A percentile compares a stretch with the other conserved stretches of the same genome.
phyloP scores from a whole-genome alignment of 345 rosid species.

The Dimocarpus longan region DNA sequence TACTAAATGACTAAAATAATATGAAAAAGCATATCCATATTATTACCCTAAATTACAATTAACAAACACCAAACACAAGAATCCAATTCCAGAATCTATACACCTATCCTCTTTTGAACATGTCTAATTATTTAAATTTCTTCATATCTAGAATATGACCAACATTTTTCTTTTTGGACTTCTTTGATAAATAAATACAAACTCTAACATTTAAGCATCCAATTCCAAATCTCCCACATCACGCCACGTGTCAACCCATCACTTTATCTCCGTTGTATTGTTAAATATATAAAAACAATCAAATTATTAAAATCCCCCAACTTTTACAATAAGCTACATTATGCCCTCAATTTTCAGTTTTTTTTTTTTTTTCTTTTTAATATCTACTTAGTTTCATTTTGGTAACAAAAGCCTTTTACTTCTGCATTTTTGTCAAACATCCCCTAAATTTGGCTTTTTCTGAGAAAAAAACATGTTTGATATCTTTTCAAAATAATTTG shows the following conservation, averaged over 20 bases:
- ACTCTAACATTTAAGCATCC: not conserved
- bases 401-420: too few species aligned
- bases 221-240: not conserved
- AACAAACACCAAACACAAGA: not conserved
- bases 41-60: not conserved
- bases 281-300: not conserved
- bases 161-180: conserved; percentile 13
- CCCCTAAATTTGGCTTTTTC: too few species aligned
- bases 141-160: not conserved
- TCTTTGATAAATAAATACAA: not conserved
- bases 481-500: too few species aligned
- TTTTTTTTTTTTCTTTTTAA: too few species aligned
- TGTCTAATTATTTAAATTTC: not conserved
- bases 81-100: conserved; percentile 1
- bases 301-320: too few species aligned
- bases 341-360: too few species aligned
- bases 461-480: too few species aligned
- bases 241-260: conserved; percentile 34
- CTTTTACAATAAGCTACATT: too few species aligned
- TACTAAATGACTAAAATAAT: too few species aligned
- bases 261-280: not conserved
- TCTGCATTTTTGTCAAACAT: too few species aligned
- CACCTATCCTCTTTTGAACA: not conserved
- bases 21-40: not conserved
- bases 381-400: too few species aligned